Conservation (phyloP, 2,329 filamentous ascomycete species). For the Neopestalotiopsis clavispora region DNA sequence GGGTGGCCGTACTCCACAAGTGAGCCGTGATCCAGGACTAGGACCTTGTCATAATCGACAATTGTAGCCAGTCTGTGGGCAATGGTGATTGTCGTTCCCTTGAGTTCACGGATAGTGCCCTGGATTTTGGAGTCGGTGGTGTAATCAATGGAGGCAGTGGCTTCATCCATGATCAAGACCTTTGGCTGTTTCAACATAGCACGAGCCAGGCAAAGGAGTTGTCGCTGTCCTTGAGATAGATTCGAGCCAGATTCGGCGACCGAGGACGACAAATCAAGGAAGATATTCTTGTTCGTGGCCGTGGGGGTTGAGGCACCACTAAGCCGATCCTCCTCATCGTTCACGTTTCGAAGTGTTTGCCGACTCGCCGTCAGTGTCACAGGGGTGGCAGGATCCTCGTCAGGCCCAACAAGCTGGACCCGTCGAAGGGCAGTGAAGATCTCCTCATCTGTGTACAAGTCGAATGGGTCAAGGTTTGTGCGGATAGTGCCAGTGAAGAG, state of each 20-base stretch:
- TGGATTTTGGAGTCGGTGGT: slow-evolving; percentile 95
- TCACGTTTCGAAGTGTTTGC: slow-evolving; percentile 13
- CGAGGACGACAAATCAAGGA: slow-evolving; percentile 81
- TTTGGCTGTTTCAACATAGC: slow-evolving; percentile 90
- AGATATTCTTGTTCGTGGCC: slow-evolving; percentile 89
- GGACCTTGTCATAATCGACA: slow-evolving; percentile 96
- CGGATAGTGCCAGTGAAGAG: slow-evolving; percentile 92
- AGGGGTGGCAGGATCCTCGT: slow-evolving; percentile 43
- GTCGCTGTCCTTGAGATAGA: slow-evolving; percentile 92
- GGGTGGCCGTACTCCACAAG: slow-evolving; percentile 93
- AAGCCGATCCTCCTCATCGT: slow-evolving; percentile 18
- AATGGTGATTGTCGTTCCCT: slow-evolving; percentile 94
- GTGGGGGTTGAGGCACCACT: slow-evolving; percentile 37
- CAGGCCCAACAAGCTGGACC: slow-evolving; percentile 80
- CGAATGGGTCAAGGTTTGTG: slow-evolving; percentile 92
- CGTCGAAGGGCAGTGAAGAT: slow-evolving; percentile 86
- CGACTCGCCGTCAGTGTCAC: slow-evolving; percentile 26
- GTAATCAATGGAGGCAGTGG: slow-evolving; percentile 96
- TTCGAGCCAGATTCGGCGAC: slow-evolving; percentile 93
- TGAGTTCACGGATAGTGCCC: slow-evolving; percentile 91
- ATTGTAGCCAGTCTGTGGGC: slow-evolving; percentile 96
- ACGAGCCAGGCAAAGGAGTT: slow-evolving; percentile 90
- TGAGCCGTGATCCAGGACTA: slow-evolving; percentile 87
- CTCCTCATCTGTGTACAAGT: slow-evolving; percentile 85
- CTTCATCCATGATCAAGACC: slow-evolving; percentile 99